A percentile compares a stretch with the other conserved stretches of the same genome.
Conservation (phyloP, 495 filamentous ascomycete genomes). For the Tetracladium setigerum region DNA sequence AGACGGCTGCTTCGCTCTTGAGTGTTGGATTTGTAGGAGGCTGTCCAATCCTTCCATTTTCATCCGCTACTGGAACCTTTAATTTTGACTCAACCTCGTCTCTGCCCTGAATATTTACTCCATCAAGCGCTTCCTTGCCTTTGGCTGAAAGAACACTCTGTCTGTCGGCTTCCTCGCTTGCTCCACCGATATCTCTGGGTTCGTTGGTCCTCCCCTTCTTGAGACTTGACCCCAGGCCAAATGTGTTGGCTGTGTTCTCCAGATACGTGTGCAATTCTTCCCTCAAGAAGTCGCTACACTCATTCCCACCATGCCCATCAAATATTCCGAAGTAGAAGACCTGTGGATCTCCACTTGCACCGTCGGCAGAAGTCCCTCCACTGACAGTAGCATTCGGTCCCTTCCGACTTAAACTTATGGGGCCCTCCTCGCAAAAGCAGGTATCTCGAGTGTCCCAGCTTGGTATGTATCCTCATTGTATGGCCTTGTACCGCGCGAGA, state of each 20-base stretch:
- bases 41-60: conserved; percentile 22
- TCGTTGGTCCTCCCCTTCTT: conserved; percentile 20
- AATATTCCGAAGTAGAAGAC: conserved; percentile 97
- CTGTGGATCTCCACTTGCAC: conserved; percentile 79
- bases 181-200: conserved; percentile 5
- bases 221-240: conserved; percentile 68
- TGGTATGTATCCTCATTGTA: conserved; percentile 95
- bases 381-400: conserved; percentile 26
- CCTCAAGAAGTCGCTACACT: conserved; percentile 81
- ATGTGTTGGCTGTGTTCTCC: conserved; percentile 65
- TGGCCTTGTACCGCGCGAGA: conserved; percentile 70
- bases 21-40: conserved; percentile 22
- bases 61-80: conserved; percentile 18
- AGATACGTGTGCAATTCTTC: conserved; percentile 83
- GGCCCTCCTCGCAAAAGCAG: conserved; percentile 83
- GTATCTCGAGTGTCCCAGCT: conserved; percentile 86
- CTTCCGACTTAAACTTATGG: conserved; percentile 54
- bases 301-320: conserved; percentile 87
- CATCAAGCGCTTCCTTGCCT: conserved; percentile 26
- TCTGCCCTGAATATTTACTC: conserved; percentile 30
- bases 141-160: conserved; percentile 4
- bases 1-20: conserved; percentile 24
- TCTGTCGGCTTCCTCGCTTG: conserved; percentile 15
- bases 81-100: conserved; percentile 25
- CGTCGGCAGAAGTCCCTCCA: conserved; percentile 57